A percentile compares a stretch with the other conserved stretches of the same genome.
These are phyloP conservation scores for Microascus cirrosus DNA, from an alignment of 2,329 filamentous ascomycete genomes.

Conservation along the genomic window DNA sequence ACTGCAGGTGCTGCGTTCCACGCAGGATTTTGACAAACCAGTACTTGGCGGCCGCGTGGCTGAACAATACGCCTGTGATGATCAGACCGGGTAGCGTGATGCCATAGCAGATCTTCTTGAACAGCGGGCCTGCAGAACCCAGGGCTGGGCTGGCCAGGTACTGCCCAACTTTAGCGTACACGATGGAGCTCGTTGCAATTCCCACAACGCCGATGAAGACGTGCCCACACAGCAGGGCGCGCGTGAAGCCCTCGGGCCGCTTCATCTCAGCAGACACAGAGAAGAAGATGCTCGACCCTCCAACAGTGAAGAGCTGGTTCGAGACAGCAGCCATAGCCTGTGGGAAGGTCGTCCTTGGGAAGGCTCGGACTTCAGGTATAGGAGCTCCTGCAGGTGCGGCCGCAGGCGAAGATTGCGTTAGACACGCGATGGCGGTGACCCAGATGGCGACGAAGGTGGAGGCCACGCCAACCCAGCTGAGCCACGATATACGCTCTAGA, in stretches of 20 bases:
- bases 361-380: constrained; percentile 39
- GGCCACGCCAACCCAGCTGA: constrained; percentile 33
- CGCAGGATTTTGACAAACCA: constrained; percentile 17
- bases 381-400: constrained; percentile 43
- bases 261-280: constrained; percentile 46
- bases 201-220: constrained; percentile 15
- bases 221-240: constrained; percentile 13
- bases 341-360: constrained; percentile 40
- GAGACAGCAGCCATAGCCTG: constrained; percentile 39
- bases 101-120: constrained; percentile 21
- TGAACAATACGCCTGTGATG: neutral
- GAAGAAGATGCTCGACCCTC: constrained; percentile 40
- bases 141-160: constrained; percentile 17
- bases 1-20: constrained; percentile 16
- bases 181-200: constrained; percentile 15
- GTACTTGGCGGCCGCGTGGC: constrained; percentile 14
- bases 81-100: neutral
- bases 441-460: constrained; percentile 35
- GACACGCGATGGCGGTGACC: constrained; percentile 11
- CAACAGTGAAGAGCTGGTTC: constrained; percentile 43
- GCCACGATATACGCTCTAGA: constrained; percentile 10
- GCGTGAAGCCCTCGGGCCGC: constrained; percentile 12
- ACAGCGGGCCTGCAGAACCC: constrained; percentile 13
- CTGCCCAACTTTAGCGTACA: constrained; percentile 18
- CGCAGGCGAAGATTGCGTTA: constrained; percentile 36